Percentiles rank a stretch among this genome's conserved stretches.
phyloP scores from a whole-genome alignment of 345 rosid species.

The Populus euphratica region DNA sequence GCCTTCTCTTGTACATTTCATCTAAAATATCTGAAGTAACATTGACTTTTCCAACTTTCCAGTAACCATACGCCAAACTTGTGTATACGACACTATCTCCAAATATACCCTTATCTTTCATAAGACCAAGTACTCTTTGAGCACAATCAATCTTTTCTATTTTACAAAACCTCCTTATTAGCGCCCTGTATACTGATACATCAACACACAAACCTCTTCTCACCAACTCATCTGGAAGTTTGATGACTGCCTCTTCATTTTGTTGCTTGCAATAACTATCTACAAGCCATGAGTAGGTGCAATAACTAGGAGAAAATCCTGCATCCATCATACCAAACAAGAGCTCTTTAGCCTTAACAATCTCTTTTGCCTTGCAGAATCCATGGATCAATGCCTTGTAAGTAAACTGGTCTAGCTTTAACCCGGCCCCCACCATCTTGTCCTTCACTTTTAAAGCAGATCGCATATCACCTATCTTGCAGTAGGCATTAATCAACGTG shows the following conservation, averaged over 20 bases:
- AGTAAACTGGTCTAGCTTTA: constrained; percentile 60
- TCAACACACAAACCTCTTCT: constrained; percentile 52
- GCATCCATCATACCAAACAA: constrained; percentile 64
- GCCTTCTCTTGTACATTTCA: constrained; percentile 67
- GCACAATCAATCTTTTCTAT: constrained; percentile 59
- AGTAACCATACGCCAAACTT: constrained; percentile 66
- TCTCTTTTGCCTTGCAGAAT: constrained; percentile 63
- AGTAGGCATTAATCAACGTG: constrained; percentile 81
- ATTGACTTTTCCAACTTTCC: constrained; percentile 65
- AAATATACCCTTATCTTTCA: constrained; percentile 60
- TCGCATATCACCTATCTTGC: constrained; percentile 72
- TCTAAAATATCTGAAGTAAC: constrained; percentile 55
- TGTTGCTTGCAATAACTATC: constrained; percentile 58
- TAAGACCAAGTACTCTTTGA: constrained; percentile 42
- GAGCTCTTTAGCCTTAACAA: constrained; percentile 68
- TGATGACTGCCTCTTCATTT: constrained; percentile 44
- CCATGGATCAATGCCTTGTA: constrained; percentile 82
- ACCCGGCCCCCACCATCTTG: constrained; percentile 76
- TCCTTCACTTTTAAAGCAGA: constrained; percentile 83
- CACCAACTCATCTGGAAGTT: constrained; percentile 58
- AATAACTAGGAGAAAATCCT: constrained; percentile 74
- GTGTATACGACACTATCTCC: constrained; percentile 73
- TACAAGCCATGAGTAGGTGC: constrained; percentile 76
- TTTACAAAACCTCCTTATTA: constrained; percentile 80
- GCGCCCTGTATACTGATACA: constrained; percentile 70